These are phyloP conservation scores for Seiridium unicorne DNA, from an alignment of 2,329 filamentous ascomycete species.

Conservation along the genomic window DNA sequence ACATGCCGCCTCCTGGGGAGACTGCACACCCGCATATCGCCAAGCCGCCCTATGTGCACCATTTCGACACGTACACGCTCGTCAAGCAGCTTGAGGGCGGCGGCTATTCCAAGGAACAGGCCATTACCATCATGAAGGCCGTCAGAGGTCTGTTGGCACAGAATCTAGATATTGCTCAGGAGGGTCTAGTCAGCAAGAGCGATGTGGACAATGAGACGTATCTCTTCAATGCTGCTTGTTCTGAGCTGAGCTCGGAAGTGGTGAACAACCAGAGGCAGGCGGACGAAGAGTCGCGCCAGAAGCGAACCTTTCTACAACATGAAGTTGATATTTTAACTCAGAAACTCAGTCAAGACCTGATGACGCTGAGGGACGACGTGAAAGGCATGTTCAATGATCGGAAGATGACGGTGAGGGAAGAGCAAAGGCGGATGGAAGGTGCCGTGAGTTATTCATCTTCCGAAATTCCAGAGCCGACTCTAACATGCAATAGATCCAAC, in stretches of 20 bases:
- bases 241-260: slow-evolving; percentile 85
- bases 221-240: slow-evolving; percentile 89
- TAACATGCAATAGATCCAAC: slow-evolving; percentile 64
- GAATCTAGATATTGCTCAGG: slow-evolving; percentile 79
- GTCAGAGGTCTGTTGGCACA: slow-evolving; percentile 73
- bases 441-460: slow-evolving; percentile 50
- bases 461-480: not conserved
- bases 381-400: slow-evolving; percentile 95
- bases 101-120: slow-evolving; percentile 72
- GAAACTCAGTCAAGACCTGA: slow-evolving; percentile 77
- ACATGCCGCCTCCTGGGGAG: slow-evolving; percentile 31
- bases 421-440: slow-evolving; percentile 82
- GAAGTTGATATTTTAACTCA: slow-evolving; percentile 93
- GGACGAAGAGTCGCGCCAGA: slow-evolving; percentile 78
- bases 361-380: slow-evolving; percentile 83
- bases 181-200: slow-evolving; percentile 81
- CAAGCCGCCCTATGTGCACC: slow-evolving; percentile 82
- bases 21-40: slow-evolving; percentile 58
- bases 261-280: slow-evolving; percentile 73
- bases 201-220: slow-evolving; percentile 96
- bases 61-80: slow-evolving; percentile 92
- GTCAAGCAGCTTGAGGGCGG: slow-evolving; percentile 74
- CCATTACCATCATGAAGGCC: slow-evolving; percentile 88
- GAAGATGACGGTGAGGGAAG: slow-evolving; percentile 85
- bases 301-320: slow-evolving; percentile 84